Conservation (phyloP, 352 stramenopile species). For the Globisporangium acanthophoron region DNA sequence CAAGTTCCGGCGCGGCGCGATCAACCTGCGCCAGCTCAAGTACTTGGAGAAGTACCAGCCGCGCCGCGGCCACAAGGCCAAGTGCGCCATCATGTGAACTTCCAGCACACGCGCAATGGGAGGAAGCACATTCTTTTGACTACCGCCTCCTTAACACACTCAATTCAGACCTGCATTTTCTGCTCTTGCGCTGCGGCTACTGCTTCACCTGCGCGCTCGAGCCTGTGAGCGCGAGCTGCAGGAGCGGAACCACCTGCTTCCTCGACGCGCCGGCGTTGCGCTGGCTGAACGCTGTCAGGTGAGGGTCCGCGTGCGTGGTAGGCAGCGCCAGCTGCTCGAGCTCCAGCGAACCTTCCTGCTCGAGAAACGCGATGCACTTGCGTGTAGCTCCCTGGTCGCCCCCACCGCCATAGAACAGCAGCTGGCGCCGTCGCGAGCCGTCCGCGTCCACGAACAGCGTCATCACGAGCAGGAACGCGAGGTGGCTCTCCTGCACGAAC, state of each 20-base stretch:
- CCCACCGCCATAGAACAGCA: conserved; percentile 50
- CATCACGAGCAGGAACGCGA: conserved; percentile 71
- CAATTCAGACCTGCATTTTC: neutral
- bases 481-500: conserved; percentile 38
- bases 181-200: neutral
- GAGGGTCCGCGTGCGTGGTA: conserved; percentile 17
- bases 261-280: conserved; percentile 53
- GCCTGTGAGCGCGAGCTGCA: conserved; percentile 35
- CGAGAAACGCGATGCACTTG: conserved; percentile 35
- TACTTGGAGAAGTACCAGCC: conserved; percentile 96
- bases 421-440: conserved; percentile 37
- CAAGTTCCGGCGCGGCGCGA: conserved; percentile 91
- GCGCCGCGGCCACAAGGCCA: conserved; percentile 61
- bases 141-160: neutral
- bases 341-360: conserved; percentile 31
- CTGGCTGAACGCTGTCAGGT: conserved; percentile 46
- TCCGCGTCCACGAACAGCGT: conserved; percentile 45
- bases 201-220: neutral
- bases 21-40: conserved; percentile 97
- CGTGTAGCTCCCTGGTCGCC: conserved; percentile 12
- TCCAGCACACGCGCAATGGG: neutral
- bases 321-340: conserved; percentile 34
- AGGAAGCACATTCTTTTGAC: neutral
- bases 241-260: conserved; percentile 75
- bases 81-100: conserved; percentile 83